Evolutionary conservation across 2,329 filamentous ascomycete genomes (phyloP).

Genomic region (Dactylella cylindrospora): DNA sequence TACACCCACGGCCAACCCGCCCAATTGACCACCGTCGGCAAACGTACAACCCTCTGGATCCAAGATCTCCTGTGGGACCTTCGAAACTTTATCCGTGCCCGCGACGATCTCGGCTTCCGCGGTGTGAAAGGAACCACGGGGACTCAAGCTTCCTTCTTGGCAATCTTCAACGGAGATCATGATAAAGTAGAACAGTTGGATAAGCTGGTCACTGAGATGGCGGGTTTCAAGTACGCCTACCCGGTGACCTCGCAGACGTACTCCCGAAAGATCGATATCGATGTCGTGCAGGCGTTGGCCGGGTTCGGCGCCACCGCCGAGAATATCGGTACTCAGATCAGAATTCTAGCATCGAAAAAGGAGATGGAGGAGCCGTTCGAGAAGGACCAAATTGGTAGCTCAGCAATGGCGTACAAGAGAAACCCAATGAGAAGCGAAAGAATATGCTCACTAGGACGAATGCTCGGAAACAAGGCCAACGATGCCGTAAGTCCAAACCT

Average conservation of each 20-base stretch:
- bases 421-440: slow-evolving; percentile 57
- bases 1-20: slow-evolving; percentile 73
- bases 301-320: slow-evolving; percentile 78
- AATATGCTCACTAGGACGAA: slow-evolving; percentile 51
- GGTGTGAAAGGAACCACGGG: slow-evolving; percentile 73
- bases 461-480: slow-evolving; percentile 50
- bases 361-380: slow-evolving; percentile 85
- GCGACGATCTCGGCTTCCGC: slow-evolving; percentile 71
- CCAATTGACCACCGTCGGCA: slow-evolving; percentile 67
- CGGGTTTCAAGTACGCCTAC: slow-evolving; percentile 64
- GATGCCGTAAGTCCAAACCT: slow-evolving; percentile 33
- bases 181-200: slow-evolving; percentile 63
- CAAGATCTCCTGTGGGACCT: slow-evolving; percentile 77
- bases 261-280: slow-evolving; percentile 77
- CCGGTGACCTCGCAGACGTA: slow-evolving; percentile 73
- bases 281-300: slow-evolving; percentile 76
- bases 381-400: slow-evolving; percentile 72
- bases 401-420: slow-evolving; percentile 68
- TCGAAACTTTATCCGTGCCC: slow-evolving; percentile 68
- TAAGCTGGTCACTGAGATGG: slow-evolving; percentile 65
- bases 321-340: slow-evolving; percentile 72
- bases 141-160: slow-evolving; percentile 75
- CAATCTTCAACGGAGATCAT: slow-evolving; percentile 57
- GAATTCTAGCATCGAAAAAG: slow-evolving; percentile 73
- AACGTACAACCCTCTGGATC: slow-evolving; percentile 71